Evolutionary conservation across 495 filamentous ascomycete species (phyloP), one percentile per base, ranked within the genome.

Genomic region (Extremus antarcticus): DNA sequence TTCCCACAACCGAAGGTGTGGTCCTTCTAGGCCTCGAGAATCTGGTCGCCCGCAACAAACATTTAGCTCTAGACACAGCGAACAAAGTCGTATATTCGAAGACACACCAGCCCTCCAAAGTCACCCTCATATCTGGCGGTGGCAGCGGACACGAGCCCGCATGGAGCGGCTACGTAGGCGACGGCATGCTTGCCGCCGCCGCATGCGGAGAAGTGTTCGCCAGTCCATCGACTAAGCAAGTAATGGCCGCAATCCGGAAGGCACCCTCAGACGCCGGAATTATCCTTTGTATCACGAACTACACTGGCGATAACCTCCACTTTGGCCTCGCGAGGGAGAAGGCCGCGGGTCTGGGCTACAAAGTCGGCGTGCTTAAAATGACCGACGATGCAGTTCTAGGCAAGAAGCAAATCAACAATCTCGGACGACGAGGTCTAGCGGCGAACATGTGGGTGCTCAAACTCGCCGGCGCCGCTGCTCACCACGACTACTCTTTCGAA

Each of bases 281-380:
- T 3, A 77, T 84, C 39, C 63, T 84, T n/a, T 76, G 81, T 49
- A 75, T 84, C 57, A 82, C 78, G 35, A 84, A 84, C 60, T 84
- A 84, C 61, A 84, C 80, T 0, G 80, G 80, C 22, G 80, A 84
- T 66, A 80, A 78, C 59, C 68, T 84, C 51, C 79, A 84, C 63
- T 84, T 84, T 53, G 79, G 79, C 1, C 67, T 84, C 19, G 80
- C 80, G 2, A 73, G 76, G 54, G 79, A 84, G 65, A 81, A 82
- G 67, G 78, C 77, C 13, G 71, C 76, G 40, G 77, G 76, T 16
- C 66, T 70, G 51, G 78, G 78, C 21, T 71, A 75, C 51, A 74
- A 71, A 16, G 74, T 77, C 50, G 71, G 70, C 50, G 76, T 79
- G 64, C 73, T 80, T 45, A 76, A 78, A 43, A 80, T 78, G 62